Evolutionary conservation across 306 rosid genomes (phyloP).

Genomic region (Sechiopsis laciniata): DNA sequence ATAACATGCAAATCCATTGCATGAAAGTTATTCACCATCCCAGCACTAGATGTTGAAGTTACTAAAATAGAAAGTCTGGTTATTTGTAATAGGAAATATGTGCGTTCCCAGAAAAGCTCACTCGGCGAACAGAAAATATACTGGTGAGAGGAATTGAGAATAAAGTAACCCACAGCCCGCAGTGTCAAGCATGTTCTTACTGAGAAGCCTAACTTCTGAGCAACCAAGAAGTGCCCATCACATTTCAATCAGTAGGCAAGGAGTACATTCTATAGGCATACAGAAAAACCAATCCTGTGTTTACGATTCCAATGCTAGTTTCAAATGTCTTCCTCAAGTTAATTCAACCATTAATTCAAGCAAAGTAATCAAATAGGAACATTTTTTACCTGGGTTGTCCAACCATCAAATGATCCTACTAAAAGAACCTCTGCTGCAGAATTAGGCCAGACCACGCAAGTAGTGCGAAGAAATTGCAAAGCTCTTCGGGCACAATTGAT

Average conservation of each 20-base stretch:
- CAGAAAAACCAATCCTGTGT: neutral
- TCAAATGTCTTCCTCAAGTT: neutral
- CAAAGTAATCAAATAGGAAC: conserved; percentile 18
- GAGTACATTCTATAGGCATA: neutral
- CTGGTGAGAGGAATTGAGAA: neutral
- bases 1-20: neutral
- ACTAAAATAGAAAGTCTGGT: neutral
- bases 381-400: conserved; percentile 65
- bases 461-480: conserved; percentile 41
- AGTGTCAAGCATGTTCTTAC: neutral
- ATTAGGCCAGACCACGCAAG: conserved; percentile 70
- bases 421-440: conserved; percentile 75
- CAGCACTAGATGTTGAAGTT: neutral
- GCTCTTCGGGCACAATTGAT: conserved; percentile 50
- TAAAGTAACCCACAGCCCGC: neutral
- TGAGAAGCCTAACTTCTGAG: conserved; percentile 9
- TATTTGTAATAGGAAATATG: neutral
- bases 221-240: neutral
- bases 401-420: conserved; percentile 87
- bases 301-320: neutral
- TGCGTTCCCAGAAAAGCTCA: neutral
- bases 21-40: neutral
- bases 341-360: neutral
- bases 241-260: too few species aligned
- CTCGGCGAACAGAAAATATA: neutral